phyloP scores from a whole-genome alignment of 2,329 filamentous ascomycete species.

The Neopestalotiopsis sp. region DNA sequence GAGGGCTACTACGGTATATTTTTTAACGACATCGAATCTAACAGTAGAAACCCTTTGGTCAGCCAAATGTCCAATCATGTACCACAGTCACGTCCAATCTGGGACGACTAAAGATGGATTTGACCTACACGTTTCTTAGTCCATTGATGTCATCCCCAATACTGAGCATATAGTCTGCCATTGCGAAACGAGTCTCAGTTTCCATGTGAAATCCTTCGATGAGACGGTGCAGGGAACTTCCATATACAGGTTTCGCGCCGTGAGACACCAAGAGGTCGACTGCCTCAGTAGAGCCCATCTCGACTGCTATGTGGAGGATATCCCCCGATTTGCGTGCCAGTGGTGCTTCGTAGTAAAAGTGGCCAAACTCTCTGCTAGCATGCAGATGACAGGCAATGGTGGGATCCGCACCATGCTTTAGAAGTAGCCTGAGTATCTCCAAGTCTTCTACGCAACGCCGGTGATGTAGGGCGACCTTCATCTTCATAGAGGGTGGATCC shows the following conservation, averaged over 20 bases:
- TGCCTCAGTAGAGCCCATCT: background rate
- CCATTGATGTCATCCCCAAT: constrained; percentile 11
- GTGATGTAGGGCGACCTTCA: constrained; percentile 1
- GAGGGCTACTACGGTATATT: background rate
- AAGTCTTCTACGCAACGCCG: background rate
- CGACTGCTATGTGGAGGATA: constrained; percentile 2
- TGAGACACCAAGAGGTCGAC: constrained; percentile 5
- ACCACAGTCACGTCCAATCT: background rate
- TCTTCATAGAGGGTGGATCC: background rate
- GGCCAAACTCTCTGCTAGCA: background rate
- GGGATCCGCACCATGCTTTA: constrained; percentile 5
- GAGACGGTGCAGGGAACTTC: constrained; percentile 7
- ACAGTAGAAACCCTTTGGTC: background rate
- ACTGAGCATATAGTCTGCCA: constrained; percentile 4
- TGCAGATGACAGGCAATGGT: background rate
- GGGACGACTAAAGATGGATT: background rate
- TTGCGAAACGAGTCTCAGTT: background rate
- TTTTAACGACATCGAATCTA: background rate
- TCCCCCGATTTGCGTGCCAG: constrained; percentile 3
- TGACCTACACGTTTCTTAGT: background rate
- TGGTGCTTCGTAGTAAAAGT: background rate
- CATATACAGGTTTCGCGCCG: constrained; percentile 12
- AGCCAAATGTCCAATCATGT: background rate
- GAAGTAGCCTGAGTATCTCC: background rate
- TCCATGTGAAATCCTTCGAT: background rate